A percentile compares a stretch with the other conserved stretches of the same genome.
Evolutionary conservation across 148 eudicot species (phyloP).

Genomic region (Dianthus caryophyllus): DNA sequence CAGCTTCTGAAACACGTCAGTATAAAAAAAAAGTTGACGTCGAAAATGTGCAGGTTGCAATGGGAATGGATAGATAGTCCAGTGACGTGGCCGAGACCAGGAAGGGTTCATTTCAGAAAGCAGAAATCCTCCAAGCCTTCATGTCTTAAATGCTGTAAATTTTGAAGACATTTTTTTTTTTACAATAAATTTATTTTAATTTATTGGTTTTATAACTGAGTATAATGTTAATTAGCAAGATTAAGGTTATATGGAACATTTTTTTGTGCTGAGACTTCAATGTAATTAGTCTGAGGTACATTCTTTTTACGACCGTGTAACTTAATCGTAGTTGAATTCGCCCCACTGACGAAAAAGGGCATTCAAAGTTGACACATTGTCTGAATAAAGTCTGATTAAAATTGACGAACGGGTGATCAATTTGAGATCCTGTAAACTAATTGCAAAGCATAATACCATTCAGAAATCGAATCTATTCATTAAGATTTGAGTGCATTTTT

Average conservation of each 20-base stretch:
- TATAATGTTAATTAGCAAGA: conserved; percentile 1
- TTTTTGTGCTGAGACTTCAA: conserved; percentile 3
- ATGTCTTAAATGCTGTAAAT: conserved; percentile 48
- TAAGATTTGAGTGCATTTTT: too few relatives aligned
- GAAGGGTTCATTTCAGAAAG: conserved; percentile 28
- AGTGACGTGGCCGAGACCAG: conserved; percentile 49
- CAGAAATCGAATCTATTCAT: too few relatives aligned
- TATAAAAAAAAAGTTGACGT: conserved; percentile 2
- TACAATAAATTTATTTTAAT: background rate
- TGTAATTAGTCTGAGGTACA: conserved; percentile 11
- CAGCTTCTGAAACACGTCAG: too few relatives aligned
- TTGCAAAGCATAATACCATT: too few relatives aligned
- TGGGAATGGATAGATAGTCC: conserved; percentile 64
- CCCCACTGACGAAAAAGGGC: background rate
- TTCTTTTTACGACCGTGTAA: background rate
- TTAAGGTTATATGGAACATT: background rate
- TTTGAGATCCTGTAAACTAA: too few relatives aligned
- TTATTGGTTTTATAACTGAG: background rate
- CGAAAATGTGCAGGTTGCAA: conserved; percentile 44
- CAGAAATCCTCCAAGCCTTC: conserved; percentile 26
- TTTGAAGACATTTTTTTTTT: conserved; percentile 23
- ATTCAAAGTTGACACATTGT: background rate
- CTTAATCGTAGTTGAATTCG: background rate
- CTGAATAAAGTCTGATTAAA: too few relatives aligned
- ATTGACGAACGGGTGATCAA: too few relatives aligned